Conservation (phyloP, 495 filamentous ascomycete genomes). For the Pseudotulostoma volvatum region DNA sequence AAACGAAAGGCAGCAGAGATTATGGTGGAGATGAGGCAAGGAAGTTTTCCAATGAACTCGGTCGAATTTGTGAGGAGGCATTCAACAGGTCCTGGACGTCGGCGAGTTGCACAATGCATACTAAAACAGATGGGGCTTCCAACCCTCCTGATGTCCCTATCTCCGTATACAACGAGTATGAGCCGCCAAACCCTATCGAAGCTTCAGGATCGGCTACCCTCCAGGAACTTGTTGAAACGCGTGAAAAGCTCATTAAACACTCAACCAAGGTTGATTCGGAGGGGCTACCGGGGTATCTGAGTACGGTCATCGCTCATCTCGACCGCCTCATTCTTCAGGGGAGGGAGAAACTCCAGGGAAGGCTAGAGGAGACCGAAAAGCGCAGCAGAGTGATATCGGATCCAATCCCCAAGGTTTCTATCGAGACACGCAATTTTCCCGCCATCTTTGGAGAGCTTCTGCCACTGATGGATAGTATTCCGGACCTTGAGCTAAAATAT, state of each 20-base stretch:
- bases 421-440: conserved; percentile 3
- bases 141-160: conserved; percentile 39
- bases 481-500: conserved; percentile 15
- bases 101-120: conserved; percentile 28
- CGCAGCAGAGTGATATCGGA: too few relatives aligned
- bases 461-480: conserved; percentile 11
- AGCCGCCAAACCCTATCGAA: conserved; percentile 12
- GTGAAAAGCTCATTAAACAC: conserved; percentile 36
- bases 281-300: conserved; percentile 30
- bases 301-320: conserved; percentile 43
- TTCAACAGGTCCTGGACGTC: conserved; percentile 58
- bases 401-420: background rate
- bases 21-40: conserved; percentile 45
- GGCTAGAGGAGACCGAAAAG: too few relatives aligned
- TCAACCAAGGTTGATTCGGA: conserved; percentile 21
- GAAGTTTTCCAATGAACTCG: conserved; percentile 49
- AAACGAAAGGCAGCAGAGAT: conserved; percentile 25
- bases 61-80: conserved; percentile 59
- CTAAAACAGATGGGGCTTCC: conserved; percentile 16
- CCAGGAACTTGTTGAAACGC: conserved; percentile 38
- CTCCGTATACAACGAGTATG: conserved; percentile 17
- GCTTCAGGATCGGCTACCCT: conserved; percentile 28
- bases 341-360: too few relatives aligned
- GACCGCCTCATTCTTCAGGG: conserved; percentile 44
- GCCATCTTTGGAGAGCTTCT: conserved; percentile 4